Percentiles rank a stretch among this genome's conserved stretches.
These are phyloP conservation scores for Russula lepida DNA, from an alignment of 768 basidiomycete species.

Conservation along the genomic window DNA sequence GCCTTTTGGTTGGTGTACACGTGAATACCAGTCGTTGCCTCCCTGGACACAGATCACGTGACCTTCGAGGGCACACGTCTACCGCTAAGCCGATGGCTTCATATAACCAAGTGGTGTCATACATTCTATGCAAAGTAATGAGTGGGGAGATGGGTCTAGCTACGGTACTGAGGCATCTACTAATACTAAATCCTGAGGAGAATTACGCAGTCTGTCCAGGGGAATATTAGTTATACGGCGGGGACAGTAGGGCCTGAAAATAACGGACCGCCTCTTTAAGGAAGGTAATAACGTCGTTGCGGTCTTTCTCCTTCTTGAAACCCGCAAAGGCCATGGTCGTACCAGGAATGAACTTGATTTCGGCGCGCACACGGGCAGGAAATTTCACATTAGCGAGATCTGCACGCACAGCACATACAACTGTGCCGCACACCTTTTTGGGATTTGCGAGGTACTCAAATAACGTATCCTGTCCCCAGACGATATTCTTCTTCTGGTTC, in stretches of 20 bases:
- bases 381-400: neutral
- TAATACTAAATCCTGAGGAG: constrained; percentile 28
- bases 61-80: too few relatives aligned
- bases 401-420: neutral
- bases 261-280: constrained; percentile 64
- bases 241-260: neutral
- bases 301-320: constrained; percentile 97
- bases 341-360: constrained; percentile 83
- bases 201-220: constrained; percentile 24
- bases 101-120: neutral
- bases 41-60: too few relatives aligned
- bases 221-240: neutral
- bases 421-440: constrained; percentile 64
- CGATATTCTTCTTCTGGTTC: constrained; percentile 89
- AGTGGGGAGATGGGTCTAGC: constrained; percentile 8
- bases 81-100: neutral
- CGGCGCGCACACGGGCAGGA: neutral
- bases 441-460: constrained; percentile 97
- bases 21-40: too few relatives aligned
- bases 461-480: constrained; percentile 80
- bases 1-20: too few relatives aligned
- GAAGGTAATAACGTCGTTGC: constrained; percentile 85
- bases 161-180: constrained; percentile 27
- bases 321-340: constrained; percentile 99
- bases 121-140: constrained; percentile 5